Conservation (phyloP, 768 basidiomycete species). For the Serendipita sp. region DNA sequence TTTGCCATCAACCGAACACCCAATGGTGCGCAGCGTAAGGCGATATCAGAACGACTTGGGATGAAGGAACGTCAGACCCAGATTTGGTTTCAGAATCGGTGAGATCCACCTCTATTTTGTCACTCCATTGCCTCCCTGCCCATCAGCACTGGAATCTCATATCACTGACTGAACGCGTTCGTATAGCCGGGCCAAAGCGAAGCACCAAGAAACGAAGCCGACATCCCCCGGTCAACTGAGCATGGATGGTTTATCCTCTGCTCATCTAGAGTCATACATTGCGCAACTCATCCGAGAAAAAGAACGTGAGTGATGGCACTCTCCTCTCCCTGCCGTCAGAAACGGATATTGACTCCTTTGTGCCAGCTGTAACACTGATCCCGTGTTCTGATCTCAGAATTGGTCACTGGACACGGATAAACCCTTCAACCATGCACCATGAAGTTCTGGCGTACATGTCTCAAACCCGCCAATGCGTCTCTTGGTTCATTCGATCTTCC, state of each 20-base stretch:
- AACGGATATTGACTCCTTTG: background rate
- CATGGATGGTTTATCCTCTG: slow-evolving; percentile 31
- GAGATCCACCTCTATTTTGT: slow-evolving; percentile 9
- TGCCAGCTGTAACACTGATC: slow-evolving; percentile 52
- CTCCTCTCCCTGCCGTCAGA: background rate
- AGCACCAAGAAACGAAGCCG: slow-evolving; percentile 44
- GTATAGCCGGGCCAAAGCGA: slow-evolving; percentile 64
- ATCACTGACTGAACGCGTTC: background rate
- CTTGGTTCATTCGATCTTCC: slow-evolving; percentile 62
- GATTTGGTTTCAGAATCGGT: slow-evolving; percentile 85
- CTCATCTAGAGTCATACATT: slow-evolving; percentile 41
- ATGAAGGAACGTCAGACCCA: slow-evolving; percentile 81
- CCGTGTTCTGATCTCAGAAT: slow-evolving; percentile 60
- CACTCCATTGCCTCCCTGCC: background rate
- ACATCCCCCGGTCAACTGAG: slow-evolving; percentile 23
- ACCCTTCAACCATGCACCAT: slow-evolving; percentile 33
- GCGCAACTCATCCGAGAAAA: slow-evolving; percentile 53
- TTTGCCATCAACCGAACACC: slow-evolving; percentile 57
- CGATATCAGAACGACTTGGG: slow-evolving; percentile 55
- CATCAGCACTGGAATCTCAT: background rate
- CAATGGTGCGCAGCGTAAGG: slow-evolving; percentile 48
- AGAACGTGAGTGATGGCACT: slow-evolving; percentile 39
- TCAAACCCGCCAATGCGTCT: slow-evolving; percentile 44
- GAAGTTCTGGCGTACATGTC: slow-evolving; percentile 66
- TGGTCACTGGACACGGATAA: slow-evolving; percentile 64